A percentile compares a stretch with the other conserved stretches of the same genome.
These are phyloP conservation scores for Ascochyta rabiei DNA, from an alignment of 2,329 filamentous ascomycete species.

Conservation along the genomic window DNA sequence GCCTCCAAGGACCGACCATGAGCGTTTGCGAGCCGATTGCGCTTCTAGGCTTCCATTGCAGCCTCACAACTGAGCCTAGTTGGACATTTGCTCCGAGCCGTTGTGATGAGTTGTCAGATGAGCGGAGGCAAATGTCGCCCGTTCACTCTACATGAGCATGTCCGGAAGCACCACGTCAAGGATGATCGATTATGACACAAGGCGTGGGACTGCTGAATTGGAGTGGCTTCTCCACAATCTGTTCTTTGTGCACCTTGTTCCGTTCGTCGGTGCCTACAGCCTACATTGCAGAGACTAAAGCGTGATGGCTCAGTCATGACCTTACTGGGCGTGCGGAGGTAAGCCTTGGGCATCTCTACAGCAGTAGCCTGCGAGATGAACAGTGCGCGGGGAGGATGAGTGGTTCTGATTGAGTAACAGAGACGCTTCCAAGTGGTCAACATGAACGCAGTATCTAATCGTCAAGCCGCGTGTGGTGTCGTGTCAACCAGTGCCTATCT, in stretches of 20 bases:
- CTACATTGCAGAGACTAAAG: conserved; percentile 3
- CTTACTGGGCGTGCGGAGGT: background rate
- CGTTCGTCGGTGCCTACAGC: conserved; percentile 1
- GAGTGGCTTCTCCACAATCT: background rate
- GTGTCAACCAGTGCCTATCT: conserved; percentile 23
- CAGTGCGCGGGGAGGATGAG: conserved; percentile 21
- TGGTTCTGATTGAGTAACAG: conserved; percentile 28
- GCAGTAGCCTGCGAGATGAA: conserved; percentile 2
- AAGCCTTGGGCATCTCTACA: conserved; percentile 7
- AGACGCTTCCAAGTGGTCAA: conserved; percentile 10
- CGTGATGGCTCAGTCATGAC: background rate
- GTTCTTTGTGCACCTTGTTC: background rate
- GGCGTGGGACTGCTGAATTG: background rate
- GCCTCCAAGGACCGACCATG: background rate
- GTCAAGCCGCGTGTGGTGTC: conserved; percentile 25
- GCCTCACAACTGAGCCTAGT: background rate
- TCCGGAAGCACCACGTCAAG: background rate
- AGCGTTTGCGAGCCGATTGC: background rate
- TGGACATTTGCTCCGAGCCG: background rate
- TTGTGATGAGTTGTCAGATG: background rate
- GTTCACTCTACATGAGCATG: background rate
- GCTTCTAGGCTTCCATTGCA: background rate
- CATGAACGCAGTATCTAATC: conserved; percentile 24
- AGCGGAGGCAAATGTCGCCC: background rate
- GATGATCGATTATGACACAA: background rate